Base-by-base conservation (phyloP, 768 basidiomycete genomes). In the Russula griseocarnosa region DNA sequence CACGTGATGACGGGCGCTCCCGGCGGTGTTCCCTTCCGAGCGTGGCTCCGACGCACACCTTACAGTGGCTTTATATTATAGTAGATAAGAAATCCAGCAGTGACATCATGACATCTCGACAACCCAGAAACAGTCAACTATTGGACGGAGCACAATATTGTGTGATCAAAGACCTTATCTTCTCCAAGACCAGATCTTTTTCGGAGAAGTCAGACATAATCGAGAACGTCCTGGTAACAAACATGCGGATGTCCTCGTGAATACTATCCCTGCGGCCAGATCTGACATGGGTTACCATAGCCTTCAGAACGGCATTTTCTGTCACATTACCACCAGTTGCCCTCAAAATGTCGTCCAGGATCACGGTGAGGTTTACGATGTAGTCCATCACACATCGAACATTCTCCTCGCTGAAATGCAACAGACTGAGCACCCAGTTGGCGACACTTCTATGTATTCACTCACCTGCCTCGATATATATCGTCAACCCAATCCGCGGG, bases 371-470 rank as follows among this genome's bases (percentile, higher is more conserved):
- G 40, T 44, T 42, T 28, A 56, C 55, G 40, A 56, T 56, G 55
- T 56, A 56, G 22, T 28, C 55, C 55, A 56, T 56, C 40, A 56
- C 20, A 9, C 55, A 56, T 56, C 20, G 55, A 18, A 56, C 40
- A 42, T 56, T 56, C 10, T 56, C 55, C 20, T 20, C 26, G 22
- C 55, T 56, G 13, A 5, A 0, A 18, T 28, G 2, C 14, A 3
- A 44, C 40, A 42, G 24, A 28, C 16, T 44, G 6, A 42, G 38
- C n/a, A 11, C 2, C 10, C 0, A 42, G 40, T 10, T 42, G 9
- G 20, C 16, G 13, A 18, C 10, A 1, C 8, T 3, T 28, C 26
- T 5, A 40, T 3, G 32, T 13, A 14, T 13, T 3, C 16, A 44
- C 55, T 44, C 55, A 42, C 55, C 55, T 56, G 13, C 40, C 28